Base-by-base conservation (phyloP, 805 yeast genomes). In the Starmerella stigmatis region DNA sequence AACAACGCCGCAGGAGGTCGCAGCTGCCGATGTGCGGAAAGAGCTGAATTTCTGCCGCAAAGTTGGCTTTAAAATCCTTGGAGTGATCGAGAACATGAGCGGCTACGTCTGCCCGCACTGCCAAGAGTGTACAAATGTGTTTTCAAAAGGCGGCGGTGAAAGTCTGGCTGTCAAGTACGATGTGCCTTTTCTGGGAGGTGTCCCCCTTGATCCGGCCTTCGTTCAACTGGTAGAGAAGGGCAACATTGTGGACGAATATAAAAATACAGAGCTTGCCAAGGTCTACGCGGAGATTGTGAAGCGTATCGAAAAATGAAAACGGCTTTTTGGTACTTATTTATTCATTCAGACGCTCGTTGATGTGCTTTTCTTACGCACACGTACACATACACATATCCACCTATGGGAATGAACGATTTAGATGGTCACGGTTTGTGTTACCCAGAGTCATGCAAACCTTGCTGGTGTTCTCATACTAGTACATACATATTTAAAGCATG, bases 71-170 rank as follows among this genome's bases (percentile, higher is more conserved):
- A 69, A 72, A 21, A 74, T 89, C 1, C 60, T 92, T 45, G 99
- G 99, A 0, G 74, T 92, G 3, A 75, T 92, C 9, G 99, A 92
- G 61, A 92, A 92, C 58, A 89, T 92, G 98, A 78, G 94, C 41
- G 99, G 99, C 1, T 92, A 84, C 58, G 78, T 86, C 4, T 92
- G 99, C 60, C 98, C 98, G 0, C 76, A 77, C 60, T 92, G 99
- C 61, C 75, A 81, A 1, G 97, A 89, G 59, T 66, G 70, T 46
- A 86, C 96, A 3, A 79, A 88, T 60, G 83, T 92, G 20, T 92
- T 92, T 61, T 84, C 92, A 53, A 75, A 81, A 43, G 98, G 97
- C 8, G 99, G 99, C 22, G 99, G 99, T 2, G 62, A 72, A 53
- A 65, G 63, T 13, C 66, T 92, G 39, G 80, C 96, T n/a, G 65